phyloP scores from a whole-genome alignment of 257 asterid genomes.

The Solanum habrochaites region DNA sequence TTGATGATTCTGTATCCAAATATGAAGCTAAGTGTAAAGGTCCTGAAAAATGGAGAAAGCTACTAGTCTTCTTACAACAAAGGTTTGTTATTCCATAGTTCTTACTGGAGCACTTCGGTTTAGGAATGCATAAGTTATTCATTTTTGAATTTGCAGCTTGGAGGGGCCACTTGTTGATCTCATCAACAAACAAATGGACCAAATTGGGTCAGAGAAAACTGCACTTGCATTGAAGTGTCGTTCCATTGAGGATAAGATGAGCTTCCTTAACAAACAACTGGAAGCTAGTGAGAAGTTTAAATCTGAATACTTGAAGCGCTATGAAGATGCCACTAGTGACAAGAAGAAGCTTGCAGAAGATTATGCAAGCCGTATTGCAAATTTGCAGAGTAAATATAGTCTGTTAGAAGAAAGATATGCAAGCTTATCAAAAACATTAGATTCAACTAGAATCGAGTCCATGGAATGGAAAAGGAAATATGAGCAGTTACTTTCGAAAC shows the following conservation, averaged over 20 bases:
- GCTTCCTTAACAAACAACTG: slow-evolving; percentile 67
- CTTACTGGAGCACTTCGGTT: not conserved
- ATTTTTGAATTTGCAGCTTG: slow-evolving; percentile 43
- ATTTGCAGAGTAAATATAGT: slow-evolving; percentile 67
- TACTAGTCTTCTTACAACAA: slow-evolving; percentile 55
- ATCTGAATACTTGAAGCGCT: slow-evolving; percentile 85
- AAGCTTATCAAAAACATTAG: slow-evolving; percentile 52
- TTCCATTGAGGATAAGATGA: slow-evolving; percentile 70
- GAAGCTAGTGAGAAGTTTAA: slow-evolving; percentile 85
- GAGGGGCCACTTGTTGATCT: slow-evolving; percentile 90
- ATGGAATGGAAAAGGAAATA: slow-evolving; percentile 84
- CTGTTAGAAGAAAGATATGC: slow-evolving; percentile 78
- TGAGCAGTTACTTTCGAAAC: slow-evolving; percentile 51
- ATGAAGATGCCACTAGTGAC: slow-evolving; percentile 78
- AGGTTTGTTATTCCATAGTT: slow-evolving; percentile 39
- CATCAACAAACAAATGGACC: slow-evolving; percentile 73
- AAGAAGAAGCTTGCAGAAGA: slow-evolving; percentile 78
- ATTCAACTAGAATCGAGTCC: slow-evolving; percentile 53
- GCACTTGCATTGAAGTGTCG: slow-evolving; percentile 77
- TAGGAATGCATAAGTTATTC: not conserved
- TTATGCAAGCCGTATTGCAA: slow-evolving; percentile 59
- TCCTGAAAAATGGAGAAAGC: slow-evolving; percentile 92
- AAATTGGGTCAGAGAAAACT: slow-evolving; percentile 66
- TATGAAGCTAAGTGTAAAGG: slow-evolving; percentile 83
- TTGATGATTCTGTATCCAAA: slow-evolving; percentile 68